Evolutionary conservation across 768 basidiomycete genomes (phyloP).

Genomic region (Termitomyces eurrhizus): DNA sequence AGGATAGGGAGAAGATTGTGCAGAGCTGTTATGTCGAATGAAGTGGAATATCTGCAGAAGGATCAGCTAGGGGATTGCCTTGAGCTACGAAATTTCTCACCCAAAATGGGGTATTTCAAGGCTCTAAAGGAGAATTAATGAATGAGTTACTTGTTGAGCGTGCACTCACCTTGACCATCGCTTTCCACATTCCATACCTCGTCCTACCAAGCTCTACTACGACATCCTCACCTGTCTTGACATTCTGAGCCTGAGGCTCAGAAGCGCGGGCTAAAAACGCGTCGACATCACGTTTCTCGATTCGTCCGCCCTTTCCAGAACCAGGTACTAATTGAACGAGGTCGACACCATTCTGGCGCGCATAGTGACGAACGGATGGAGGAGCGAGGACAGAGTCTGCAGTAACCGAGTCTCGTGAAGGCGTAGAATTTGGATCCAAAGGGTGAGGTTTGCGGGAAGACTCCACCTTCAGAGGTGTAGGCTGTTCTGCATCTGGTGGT

Average conservation of each 20-base stretch:
- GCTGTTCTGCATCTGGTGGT: constrained; percentile 10
- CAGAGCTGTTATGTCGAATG: constrained; percentile 69
- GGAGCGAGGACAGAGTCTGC: constrained; percentile 53
- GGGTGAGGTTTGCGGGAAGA: constrained; percentile 44
- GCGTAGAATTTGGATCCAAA: constrained; percentile 52
- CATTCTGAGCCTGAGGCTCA: neutral
- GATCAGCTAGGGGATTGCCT: neutral
- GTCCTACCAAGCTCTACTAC: constrained; percentile 74
- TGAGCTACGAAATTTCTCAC: constrained; percentile 28
- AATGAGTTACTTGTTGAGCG: neutral
- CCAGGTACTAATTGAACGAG: constrained; percentile 55
- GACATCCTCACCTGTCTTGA: constrained; percentile 34
- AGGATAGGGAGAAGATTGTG: constrained; percentile 59
- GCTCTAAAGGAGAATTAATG: constrained; percentile 42
- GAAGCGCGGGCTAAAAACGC: constrained; percentile 36
- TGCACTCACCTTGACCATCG: constrained; percentile 70
- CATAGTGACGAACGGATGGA: constrained; percentile 77
- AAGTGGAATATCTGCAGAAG: constrained; percentile 60
- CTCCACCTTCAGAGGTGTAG: constrained; percentile 4
- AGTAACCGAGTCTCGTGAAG: constrained; percentile 5
- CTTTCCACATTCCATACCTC: constrained; percentile 84
- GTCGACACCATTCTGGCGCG: constrained; percentile 61
- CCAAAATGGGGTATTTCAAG: constrained; percentile 86
- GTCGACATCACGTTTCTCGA: constrained; percentile 74
- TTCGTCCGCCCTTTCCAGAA: constrained; percentile 69